A percentile compares a stretch with the other conserved stretches of the same genome.
Conservation (phyloP, 495 filamentous ascomycete genomes). For the Xylaria curta region DNA sequence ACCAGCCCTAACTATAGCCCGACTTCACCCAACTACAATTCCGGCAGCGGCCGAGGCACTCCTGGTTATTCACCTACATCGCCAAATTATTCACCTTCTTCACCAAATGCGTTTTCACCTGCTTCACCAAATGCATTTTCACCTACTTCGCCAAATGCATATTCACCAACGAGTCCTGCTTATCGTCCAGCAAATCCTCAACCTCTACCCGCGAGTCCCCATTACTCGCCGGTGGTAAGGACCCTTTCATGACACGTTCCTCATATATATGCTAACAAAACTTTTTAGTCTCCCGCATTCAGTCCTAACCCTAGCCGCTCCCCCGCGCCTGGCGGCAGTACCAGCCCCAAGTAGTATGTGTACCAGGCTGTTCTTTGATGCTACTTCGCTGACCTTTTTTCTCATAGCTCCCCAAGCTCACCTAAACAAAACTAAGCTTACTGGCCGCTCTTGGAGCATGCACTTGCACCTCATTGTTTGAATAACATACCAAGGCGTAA, state of each 20-base stretch:
- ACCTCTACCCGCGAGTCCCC: conserved; percentile 60
- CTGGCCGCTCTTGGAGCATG: background rate
- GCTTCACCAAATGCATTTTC: conserved; percentile 62
- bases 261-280: conserved; percentile 27
- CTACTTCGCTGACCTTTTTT: conserved; percentile 6
- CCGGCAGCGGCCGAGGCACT: conserved; percentile 48
- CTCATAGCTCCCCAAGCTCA: conserved; percentile 27
- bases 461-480: conserved; percentile 21
- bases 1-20: conserved; percentile 66
- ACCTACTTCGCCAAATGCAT: conserved; percentile 71
- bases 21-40: conserved; percentile 63
- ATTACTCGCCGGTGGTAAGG: conserved; percentile 57
- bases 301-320: conserved; percentile 26
- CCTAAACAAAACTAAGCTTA: conserved; percentile 26
- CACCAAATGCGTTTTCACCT: conserved; percentile 67
- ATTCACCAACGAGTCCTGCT: conserved; percentile 75
- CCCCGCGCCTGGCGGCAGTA: conserved; percentile 28
- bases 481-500: conserved; percentile 28
- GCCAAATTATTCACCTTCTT: conserved; percentile 51
- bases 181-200: conserved; percentile 57
- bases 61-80: conserved; percentile 32
- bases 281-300: conserved; percentile 33
- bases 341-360: conserved; percentile 32
- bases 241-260: background rate
- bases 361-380: background rate